Evolutionary conservation across 169 alveolate genomes (phyloP).

Genomic region (Plasmodium fragile): DNA sequence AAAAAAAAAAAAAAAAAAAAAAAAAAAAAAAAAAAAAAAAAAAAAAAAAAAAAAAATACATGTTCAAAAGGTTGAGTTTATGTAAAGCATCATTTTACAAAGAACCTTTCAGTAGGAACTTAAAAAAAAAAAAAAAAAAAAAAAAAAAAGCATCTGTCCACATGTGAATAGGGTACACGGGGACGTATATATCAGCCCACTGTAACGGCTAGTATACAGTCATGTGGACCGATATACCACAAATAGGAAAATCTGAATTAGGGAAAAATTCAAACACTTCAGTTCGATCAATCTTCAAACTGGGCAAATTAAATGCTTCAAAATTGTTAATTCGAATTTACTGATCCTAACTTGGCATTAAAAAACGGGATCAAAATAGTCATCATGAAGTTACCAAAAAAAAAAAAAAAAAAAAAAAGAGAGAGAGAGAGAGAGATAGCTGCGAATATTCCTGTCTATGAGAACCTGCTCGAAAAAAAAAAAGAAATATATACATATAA

Average conservation of each 20-base stretch:
- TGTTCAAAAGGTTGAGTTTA: slow-evolving; percentile 12
- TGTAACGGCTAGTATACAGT: not conserved
- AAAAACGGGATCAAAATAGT: not conserved
- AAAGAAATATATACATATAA: not conserved
- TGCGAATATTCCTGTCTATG: slow-evolving; percentile 7
- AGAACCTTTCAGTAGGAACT: not conserved
- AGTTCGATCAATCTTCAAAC: not conserved
- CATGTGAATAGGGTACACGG: not conserved
- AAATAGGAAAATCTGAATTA: not conserved
- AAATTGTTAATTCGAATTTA: not conserved
- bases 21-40: not conserved
- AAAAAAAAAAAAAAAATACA: not conserved
- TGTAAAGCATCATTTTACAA: not conserved
- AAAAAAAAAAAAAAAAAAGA: not conserved
- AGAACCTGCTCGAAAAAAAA: slow-evolving; percentile 30
- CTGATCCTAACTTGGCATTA: not conserved
- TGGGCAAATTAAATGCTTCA: not conserved
- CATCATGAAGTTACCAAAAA: not conserved
- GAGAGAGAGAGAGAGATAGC: not conserved
- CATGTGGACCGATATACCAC: not conserved
- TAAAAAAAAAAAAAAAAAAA: not conserved
- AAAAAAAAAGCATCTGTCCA: not conserved
- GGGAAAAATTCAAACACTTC: not conserved
- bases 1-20: not conserved
- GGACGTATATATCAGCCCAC: not conserved